Evolutionary conservation across 108 stramenopile species (phyloP).

Genomic region (Cyclostephanos tholiformis): DNA sequence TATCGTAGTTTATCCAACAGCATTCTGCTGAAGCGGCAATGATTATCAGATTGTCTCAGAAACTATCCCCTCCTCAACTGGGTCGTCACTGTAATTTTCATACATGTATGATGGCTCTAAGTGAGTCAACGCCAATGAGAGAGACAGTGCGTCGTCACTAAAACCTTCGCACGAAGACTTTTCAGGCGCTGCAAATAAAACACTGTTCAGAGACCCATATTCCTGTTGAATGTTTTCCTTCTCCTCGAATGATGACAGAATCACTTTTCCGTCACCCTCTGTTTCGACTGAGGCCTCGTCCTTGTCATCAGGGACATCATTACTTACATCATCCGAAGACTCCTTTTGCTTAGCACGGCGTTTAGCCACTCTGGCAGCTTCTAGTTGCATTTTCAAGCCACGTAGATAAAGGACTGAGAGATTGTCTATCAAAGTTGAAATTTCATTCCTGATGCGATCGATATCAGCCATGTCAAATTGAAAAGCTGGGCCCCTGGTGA

Average conservation of each 20-base stretch:
- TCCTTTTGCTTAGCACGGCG: slow-evolving; percentile 6
- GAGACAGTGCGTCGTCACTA: too few relatives aligned
- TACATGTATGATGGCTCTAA: not conserved
- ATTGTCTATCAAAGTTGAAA: slow-evolving; percentile 56
- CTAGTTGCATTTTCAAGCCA: slow-evolving; percentile 12
- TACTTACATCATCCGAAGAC: not conserved
- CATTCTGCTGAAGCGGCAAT: too few relatives aligned
- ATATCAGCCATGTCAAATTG: slow-evolving; percentile 73
- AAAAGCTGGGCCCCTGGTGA: slow-evolving; percentile 59
- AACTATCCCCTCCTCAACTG: too few relatives aligned
- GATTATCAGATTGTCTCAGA: too few relatives aligned
- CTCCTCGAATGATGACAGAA: slow-evolving; percentile 12
- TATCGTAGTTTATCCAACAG: too few relatives aligned
- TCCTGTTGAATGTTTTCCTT: slow-evolving; percentile 26
- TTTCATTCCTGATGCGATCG: slow-evolving; percentile 62
- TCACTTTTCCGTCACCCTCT: not conserved
- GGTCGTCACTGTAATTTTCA: not conserved
- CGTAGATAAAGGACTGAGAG: slow-evolving; percentile 47
- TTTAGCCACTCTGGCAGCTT: slow-evolving; percentile 19
- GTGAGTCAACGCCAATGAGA: too few relatives aligned
- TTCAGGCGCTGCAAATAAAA: not conserved
- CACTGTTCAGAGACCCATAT: not conserved
- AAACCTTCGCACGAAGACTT: not conserved
- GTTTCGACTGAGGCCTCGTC: slow-evolving; percentile 1
- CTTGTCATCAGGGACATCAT: not conserved